Base-by-base conservation (phyloP, 352 stramenopile genomes). In the Pelagophyceae sp. region DNA sequence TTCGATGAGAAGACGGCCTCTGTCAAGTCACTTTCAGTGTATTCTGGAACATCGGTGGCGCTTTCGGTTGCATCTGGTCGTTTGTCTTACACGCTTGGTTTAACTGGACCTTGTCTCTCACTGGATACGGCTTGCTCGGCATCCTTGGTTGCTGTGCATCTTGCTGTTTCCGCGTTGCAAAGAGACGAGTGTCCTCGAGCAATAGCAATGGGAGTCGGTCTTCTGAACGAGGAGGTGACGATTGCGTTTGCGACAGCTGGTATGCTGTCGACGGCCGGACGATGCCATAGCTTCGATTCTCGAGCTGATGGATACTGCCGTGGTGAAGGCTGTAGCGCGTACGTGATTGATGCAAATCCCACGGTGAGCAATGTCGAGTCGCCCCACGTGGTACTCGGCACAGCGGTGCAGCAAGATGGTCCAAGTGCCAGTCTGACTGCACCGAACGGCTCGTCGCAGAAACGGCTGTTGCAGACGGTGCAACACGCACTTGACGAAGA, bases 251-350 rank as follows among this genome's bases (percentile, higher is more conserved):
- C 31, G 27, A 63, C 37, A 32, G 72, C 72, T 25, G 72, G 72
- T 20, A 72, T 77, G 32, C 54, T 77, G 19, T 77, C 72, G 29
- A 25, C 72, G 19, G 31, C 20, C 32, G 61, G 61, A 33, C n/a
- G 61, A 27, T 77, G 72, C 72, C 72, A 71, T 27, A 74, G 50
- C 19, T 77, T 77, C 23, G 61, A 71, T 40, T 40, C 31, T 3
- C 3, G 3, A 15, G 61, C 61, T 27, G 61, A 76, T 29, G 61
- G 61, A 1, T 71, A 71, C 27, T 71, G 61, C 33, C 29, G 61
- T 3, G 61, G 11, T 20, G 61, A 71, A 38, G 61, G 61, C n/a
- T 71, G 61, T 31, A 27, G 61, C 1, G 61, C 61, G 61, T 37
- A 40, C 27, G 17, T 71, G 17, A 17, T 71, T 6, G 60, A 67